Percentiles rank a stretch among this genome's conserved stretches.
phyloP scores from a whole-genome alignment of 2,329 filamentous ascomycete genomes.

The Alternaria triticina region DNA sequence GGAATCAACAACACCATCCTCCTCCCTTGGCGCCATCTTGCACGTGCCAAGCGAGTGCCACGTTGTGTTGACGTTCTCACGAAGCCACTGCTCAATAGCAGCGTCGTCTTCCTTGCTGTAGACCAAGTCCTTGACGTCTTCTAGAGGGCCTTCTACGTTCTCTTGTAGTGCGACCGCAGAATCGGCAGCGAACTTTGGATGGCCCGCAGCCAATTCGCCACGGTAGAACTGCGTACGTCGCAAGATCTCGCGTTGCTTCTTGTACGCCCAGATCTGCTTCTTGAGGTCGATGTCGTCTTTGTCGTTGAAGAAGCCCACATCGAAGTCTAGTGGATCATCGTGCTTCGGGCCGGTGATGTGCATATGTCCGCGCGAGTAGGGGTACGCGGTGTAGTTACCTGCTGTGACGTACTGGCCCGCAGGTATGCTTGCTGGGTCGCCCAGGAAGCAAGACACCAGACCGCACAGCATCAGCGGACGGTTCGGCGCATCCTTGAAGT shows the following conservation, averaged over 20 bases:
- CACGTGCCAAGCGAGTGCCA: constrained; percentile 44
- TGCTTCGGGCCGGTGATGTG: constrained; percentile 61
- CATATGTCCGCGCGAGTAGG: constrained; percentile 66
- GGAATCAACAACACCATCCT: constrained; percentile 38
- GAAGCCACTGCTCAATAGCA: constrained; percentile 51
- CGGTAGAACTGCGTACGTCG: constrained; percentile 61
- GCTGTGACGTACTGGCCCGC: constrained; percentile 60
- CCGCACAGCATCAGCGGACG: constrained; percentile 58
- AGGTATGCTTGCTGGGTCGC: constrained; percentile 37
- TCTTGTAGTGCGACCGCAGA: constrained; percentile 25
- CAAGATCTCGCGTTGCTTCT: constrained; percentile 66
- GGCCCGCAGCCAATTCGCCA: constrained; percentile 42
- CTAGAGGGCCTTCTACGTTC: constrained; percentile 10
- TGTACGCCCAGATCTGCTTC: constrained; percentile 68
- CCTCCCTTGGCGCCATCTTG: constrained; percentile 41
- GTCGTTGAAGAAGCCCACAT: constrained; percentile 64
- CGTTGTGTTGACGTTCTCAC: constrained; percentile 42
- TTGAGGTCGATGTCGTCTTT: constrained; percentile 63
- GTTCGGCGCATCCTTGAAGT: constrained; percentile 57
- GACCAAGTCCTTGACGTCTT: constrained; percentile 20
- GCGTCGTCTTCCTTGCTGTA: constrained; percentile 43
- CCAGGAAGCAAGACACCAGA: constrained; percentile 43
- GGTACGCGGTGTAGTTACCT: constrained; percentile 64
- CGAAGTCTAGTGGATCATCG: constrained; percentile 60
- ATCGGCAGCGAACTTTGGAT: constrained; percentile 29